Percentiles rank a stretch among this genome's conserved stretches.
Evolutionary conservation across 2,329 filamentous ascomycete genomes (phyloP).

Genomic region (Coniochaeta hoffmannii): DNA sequence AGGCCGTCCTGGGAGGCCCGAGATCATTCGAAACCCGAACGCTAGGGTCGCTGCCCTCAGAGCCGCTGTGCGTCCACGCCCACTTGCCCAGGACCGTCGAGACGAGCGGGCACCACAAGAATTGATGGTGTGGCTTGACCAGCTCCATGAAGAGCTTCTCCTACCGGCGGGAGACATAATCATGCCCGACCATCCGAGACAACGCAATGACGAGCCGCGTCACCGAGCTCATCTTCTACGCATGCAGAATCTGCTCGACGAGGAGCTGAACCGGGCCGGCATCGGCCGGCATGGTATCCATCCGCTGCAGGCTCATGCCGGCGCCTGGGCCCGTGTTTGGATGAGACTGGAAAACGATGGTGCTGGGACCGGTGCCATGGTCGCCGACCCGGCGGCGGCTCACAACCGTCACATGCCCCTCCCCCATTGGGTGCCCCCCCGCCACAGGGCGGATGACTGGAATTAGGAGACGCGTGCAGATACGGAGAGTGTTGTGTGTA

Average conservation of each 20-base stretch:
- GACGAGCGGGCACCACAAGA: background rate
- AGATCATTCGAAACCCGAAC: background rate
- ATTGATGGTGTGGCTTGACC: background rate
- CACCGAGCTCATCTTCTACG: background rate
- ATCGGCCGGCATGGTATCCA: background rate
- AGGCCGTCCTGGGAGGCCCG: background rate
- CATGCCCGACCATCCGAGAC: background rate
- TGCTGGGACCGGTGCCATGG: background rate
- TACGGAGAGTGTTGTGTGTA: no score
- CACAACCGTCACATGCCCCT: background rate
- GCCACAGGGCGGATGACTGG: background rate
- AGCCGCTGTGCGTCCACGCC: background rate
- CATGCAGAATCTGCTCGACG: background rate
- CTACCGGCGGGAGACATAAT: background rate
- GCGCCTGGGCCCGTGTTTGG: background rate
- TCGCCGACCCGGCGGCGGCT: background rate
- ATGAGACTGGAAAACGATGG: background rate
- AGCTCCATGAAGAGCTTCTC: background rate
- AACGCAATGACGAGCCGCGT: background rate
- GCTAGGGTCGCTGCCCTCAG: background rate
- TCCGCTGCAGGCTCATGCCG: background rate
- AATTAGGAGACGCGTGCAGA: no score
- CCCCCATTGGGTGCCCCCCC: background rate
- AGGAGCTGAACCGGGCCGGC: background rate
- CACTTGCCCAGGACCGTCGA: background rate